Evolutionary conservation across 345 rosid species (phyloP).

Genomic region (Aquilaria malaccensis): DNA sequence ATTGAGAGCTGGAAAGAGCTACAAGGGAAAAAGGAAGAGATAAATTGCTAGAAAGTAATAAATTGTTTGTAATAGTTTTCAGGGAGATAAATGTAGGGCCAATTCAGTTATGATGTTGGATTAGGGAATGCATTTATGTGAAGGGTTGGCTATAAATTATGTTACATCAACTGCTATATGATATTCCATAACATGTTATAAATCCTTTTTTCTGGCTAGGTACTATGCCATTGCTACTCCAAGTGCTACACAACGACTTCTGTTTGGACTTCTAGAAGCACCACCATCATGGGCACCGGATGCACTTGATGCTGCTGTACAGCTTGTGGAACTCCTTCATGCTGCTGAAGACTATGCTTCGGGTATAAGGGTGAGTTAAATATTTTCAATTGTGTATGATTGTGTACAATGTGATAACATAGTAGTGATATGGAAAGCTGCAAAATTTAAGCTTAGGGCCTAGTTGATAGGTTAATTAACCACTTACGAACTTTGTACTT

Average conservation of each 20-base stretch:
- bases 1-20: too few species aligned
- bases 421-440: not conserved
- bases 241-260: conserved; percentile 96
- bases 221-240: conserved; percentile 98
- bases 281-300: conserved; percentile 99
- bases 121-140: too few species aligned
- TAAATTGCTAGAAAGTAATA: too few species aligned
- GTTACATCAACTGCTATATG: too few species aligned
- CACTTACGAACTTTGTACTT: too few species aligned
- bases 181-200: not conserved
- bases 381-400: not conserved
- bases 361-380: conserved; percentile 75
- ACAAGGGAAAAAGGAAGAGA: too few species aligned
- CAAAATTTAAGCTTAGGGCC: too few species aligned
- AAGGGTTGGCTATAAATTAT: too few species aligned
- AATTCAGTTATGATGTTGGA: too few species aligned
- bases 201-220: conserved; percentile 26
- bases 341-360: conserved; percentile 97
- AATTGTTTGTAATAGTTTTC: too few species aligned
- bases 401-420: not conserved
- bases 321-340: conserved; percentile 97
- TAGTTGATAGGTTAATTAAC: too few species aligned
- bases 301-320: conserved; percentile 99
- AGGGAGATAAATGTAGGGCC: too few species aligned
- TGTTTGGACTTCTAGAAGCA: conserved; percentile 96